phyloP scores from a whole-genome alignment of 2,329 filamentous ascomycete species.

The Hirsutella minnesotensis region DNA sequence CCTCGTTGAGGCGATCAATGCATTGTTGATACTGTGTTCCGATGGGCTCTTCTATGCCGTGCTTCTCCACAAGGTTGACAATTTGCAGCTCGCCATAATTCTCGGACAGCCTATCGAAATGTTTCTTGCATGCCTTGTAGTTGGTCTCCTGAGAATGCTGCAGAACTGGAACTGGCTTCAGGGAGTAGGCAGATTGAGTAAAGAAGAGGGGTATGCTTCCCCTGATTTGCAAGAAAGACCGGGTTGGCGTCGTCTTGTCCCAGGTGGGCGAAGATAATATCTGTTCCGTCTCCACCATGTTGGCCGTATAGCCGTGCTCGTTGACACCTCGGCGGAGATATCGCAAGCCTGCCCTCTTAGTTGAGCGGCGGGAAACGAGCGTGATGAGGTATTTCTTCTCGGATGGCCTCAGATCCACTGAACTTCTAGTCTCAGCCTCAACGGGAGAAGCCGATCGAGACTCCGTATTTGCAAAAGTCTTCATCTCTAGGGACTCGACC shows the following conservation, averaged over 20 bases:
- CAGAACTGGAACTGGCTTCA: constrained; percentile 75
- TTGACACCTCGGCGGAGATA: constrained; percentile 87
- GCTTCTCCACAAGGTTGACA: constrained; percentile 80
- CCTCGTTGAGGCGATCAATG: constrained; percentile 54
- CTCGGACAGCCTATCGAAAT: constrained; percentile 59
- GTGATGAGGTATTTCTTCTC: constrained; percentile 66
- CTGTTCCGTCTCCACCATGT: constrained; percentile 91
- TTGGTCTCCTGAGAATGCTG: constrained; percentile 76
- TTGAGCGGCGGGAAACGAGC: constrained; percentile 78
- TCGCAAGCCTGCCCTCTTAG: constrained; percentile 74
- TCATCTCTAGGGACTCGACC: constrained; percentile 35
- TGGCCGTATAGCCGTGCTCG: constrained; percentile 78
- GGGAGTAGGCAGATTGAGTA: constrained; percentile 84
- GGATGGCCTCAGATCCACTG: constrained; percentile 30
- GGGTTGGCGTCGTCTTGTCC: constrained; percentile 48
- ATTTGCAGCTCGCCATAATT: constrained; percentile 69
- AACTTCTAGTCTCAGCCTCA: constrained; percentile 12
- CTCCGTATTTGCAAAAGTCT: constrained; percentile 21
- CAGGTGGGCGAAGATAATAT: constrained; percentile 65
- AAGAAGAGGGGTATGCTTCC: constrained; percentile 94
- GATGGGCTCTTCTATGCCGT: constrained; percentile 68
- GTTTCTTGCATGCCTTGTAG: constrained; percentile 61
- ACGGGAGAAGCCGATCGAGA: constrained; percentile 14
- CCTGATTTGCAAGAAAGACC: constrained; percentile 78
- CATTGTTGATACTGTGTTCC: constrained; percentile 66